Base-by-base conservation (phyloP, 2,329 filamentous ascomycete species). In the Fusarium foetens region DNA sequence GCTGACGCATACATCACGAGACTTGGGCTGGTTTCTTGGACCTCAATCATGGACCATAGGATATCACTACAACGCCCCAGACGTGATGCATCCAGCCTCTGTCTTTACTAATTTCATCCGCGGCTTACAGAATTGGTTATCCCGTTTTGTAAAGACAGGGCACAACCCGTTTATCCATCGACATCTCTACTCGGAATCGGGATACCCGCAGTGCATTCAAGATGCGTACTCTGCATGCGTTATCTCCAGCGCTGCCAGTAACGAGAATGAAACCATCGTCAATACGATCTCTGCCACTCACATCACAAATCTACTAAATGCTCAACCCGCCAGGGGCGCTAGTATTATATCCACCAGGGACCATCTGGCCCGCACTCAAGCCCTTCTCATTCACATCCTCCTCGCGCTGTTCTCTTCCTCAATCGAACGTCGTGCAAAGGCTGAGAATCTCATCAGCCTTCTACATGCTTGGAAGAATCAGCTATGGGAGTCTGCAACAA, bases 261-360 rank as follows among this genome's bases (percentile, higher is more conserved):
- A 5, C 5, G 55, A 52, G 8, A 52, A 58, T 31, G 43, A 58
- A 12, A 41, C 5, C 0, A 58, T 58, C 1, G 29, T 39, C 1
- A 21, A 58, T 39, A n/a, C 17, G 4, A 58, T 58, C 14, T 51
- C 25, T 4, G 23, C 35, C 1, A 52, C 43, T 13, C 55, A 58
- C 3, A 39, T 58, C 2, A 27, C 35, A 0, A 58, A 58, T 10
- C 6, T 58, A 13, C 21, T 58, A 0, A 51, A 39, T 0, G 5
- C 14, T 33, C 43, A 58, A 0, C 16, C 35, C 0, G 0, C 16
- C 0, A 16, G 25, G 1, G 11, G 12, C 0, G 0, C 35, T 0
- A 25, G 3, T 17, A 5, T 21, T 3, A 38, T 58, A 8, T 39
- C 43, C 4, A 58, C 25, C 1, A 25, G 25, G 1, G 43, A 39